Percentiles rank a stretch among this genome's conserved stretches.
Evolutionary conservation across 2,329 filamentous ascomycete genomes (phyloP).

Genomic region (Periconia sp.): DNA sequence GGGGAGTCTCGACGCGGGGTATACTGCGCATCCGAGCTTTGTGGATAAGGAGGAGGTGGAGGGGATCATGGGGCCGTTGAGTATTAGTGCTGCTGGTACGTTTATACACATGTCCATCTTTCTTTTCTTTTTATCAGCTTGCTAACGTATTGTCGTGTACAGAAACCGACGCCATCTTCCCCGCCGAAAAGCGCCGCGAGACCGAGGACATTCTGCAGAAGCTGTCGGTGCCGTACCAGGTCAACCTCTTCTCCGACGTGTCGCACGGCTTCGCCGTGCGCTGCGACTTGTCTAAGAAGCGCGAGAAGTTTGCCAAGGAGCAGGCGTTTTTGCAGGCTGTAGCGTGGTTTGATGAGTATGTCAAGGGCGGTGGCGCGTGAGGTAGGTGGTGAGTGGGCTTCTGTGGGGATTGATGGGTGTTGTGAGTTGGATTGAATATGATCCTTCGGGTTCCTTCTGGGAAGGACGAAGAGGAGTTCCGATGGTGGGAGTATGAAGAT

Average conservation of each 20-base stretch:
- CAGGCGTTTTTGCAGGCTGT: conserved; percentile 78
- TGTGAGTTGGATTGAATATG: not conserved
- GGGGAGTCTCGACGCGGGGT: conserved; percentile 68
- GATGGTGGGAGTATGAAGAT: too few species aligned
- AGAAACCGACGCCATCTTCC: conserved; percentile 64
- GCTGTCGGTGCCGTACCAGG: conserved; percentile 66
- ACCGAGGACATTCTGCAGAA: conserved; percentile 62
- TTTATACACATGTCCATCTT: not conserved
- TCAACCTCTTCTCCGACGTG: conserved; percentile 72
- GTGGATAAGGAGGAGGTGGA: conserved; percentile 63
- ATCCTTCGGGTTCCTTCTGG: too few species aligned
- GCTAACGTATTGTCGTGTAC: too few species aligned
- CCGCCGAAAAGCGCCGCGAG: conserved; percentile 56
- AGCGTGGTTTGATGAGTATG: conserved; percentile 70
- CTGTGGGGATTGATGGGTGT: not conserved
- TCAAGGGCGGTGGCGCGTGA: conserved; percentile 42
- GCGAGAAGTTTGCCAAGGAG: conserved; percentile 72
- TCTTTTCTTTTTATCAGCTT: not conserved
- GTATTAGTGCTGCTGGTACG: conserved; percentile 63
- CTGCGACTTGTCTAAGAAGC: conserved; percentile 60
- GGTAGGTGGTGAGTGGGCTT: not conserved
- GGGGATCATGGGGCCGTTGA: conserved; percentile 58
- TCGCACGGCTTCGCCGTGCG: conserved; percentile 76
- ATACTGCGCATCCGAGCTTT: conserved; percentile 75
- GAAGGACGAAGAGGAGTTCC: too few species aligned